A percentile compares a stretch with the other conserved stretches of the same genome.
These are phyloP conservation scores for Colletotrichum sp. DNA, from an alignment of 2,329 filamentous ascomycete genomes.

Conservation along the genomic window DNA sequence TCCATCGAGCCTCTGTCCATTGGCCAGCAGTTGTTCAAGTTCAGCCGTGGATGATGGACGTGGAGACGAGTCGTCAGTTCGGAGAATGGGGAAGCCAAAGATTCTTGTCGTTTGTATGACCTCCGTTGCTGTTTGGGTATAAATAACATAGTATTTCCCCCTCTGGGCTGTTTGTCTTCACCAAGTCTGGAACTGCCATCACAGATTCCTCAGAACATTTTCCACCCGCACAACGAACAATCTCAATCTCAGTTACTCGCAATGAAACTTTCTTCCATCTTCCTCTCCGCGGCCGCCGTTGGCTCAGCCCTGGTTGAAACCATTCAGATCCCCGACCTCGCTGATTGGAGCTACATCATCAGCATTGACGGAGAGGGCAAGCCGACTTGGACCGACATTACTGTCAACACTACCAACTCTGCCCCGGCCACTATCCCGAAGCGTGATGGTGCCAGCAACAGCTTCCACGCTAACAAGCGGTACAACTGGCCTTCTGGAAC, in stretches of 20 bases:
- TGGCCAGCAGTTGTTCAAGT: rapidly evolving
- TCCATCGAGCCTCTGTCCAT: not conserved
- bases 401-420: not conserved
- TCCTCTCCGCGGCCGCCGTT: not conserved
- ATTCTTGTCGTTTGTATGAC: not conserved
- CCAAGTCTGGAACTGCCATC: not conserved
- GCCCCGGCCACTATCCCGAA: not conserved
- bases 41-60: rapidly evolving
- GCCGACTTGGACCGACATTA: not conserved
- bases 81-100: not conserved
- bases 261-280: not conserved
- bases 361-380: not conserved
- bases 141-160: not conserved
- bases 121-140: rapidly evolving
- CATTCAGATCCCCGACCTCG: not conserved
- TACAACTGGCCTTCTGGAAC: not conserved
- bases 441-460: not conserved
- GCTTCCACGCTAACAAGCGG: not conserved
- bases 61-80: not conserved
- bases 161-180: not conserved
- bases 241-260: not conserved
- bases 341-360: not conserved
- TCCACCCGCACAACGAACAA: not conserved
- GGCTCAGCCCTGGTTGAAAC: not conserved
- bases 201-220: not conserved